Base-by-base conservation (phyloP, 2,329 filamentous ascomycete species). In the Arachnomyces sp. region DNA sequence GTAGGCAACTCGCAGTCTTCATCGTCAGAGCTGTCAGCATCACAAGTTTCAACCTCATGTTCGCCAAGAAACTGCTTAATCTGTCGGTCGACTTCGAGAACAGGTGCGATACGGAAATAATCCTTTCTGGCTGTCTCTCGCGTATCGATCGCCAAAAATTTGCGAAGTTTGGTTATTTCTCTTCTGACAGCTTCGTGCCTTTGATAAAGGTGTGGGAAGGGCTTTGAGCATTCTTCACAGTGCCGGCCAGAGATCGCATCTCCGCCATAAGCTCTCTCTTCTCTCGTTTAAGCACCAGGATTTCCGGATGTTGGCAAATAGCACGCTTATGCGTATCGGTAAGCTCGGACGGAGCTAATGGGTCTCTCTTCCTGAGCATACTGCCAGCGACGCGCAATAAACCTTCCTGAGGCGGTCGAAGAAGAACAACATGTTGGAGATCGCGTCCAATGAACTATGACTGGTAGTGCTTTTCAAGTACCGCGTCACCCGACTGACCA, bases 21-120 rank as follows among this genome's bases (percentile, higher is more conserved):
- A 52, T 89, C 80, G 47, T 83, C 77, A 48, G 92, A 87, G 16
- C 67, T 72, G 39, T 88, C 73, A 21, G 75, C 78, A 39, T 89
- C 82, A 38, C 82, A 72, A 54, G 89, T 89, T 57, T 92, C 85
- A 2, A 37, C 8, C 32, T 55, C 31, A 47, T 41, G 36, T 16
- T 51, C 13, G 21, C 46, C 38, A 11, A 56, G 51, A 34, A 56
- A 50, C 40, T 55, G 33, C 17, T 54, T 53, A 17, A 54, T 54
- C 46, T 57, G 38, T 45, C 44, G 37, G 36, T 56, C 36, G 15
- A 57, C 41, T 51, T 56, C 42, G 2, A 54, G 36, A 11, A 57
- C 43, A 30, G 48, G 50, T 15, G 41, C 38, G 40, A 44, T 54
- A 8, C 47, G 42, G 28, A 56, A 57, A 51, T 56, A 43, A 18